Evolutionary conservation across 352 stramenopile species (phyloP).

Genomic region (Phytophthora pinifolia): DNA sequence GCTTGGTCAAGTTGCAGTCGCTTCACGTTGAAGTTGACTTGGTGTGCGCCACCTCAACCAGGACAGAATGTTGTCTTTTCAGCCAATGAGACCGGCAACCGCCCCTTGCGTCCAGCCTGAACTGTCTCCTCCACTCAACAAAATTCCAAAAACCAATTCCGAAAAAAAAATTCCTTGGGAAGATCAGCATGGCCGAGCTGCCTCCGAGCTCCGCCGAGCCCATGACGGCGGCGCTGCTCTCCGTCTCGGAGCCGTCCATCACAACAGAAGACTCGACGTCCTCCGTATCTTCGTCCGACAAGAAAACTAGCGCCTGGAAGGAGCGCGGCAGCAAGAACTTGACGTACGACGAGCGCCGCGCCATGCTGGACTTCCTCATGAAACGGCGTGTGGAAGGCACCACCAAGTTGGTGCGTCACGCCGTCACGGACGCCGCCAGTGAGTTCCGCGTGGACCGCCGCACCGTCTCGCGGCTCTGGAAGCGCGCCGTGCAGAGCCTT

Average conservation of each 20-base stretch:
- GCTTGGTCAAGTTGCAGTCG: not conserved
- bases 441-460: conserved; percentile 41
- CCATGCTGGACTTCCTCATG: conserved; percentile 49
- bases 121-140: conserved; percentile 31
- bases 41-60: conserved; percentile 23
- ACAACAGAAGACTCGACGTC: not conserved
- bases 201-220: conserved; percentile 1
- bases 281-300: conserved; percentile 12
- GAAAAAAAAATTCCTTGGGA: too few relatives aligned
- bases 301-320: conserved; percentile 28
- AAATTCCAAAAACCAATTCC: not conserved
- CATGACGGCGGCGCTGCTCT: conserved; percentile 2
- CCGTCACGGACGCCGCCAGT: conserved; percentile 40
- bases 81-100: conserved; percentile 13
- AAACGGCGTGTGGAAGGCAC: conserved; percentile 32
- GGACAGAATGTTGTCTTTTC: conserved; percentile 16
- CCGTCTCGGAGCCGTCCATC: conserved; percentile 5
- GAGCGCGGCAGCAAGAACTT: conserved; percentile 46
- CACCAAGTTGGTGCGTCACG: conserved; percentile 40
- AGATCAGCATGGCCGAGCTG: conserved; percentile 22
- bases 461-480: conserved; percentile 47
- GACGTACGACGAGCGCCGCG: conserved; percentile 41
- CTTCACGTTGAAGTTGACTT: conserved; percentile 23
- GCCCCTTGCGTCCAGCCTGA: conserved; percentile 17
- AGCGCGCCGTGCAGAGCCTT: conserved; percentile 39